phyloP scores from a whole-genome alignment of 805 yeast genomes.

The Candida alai region DNA sequence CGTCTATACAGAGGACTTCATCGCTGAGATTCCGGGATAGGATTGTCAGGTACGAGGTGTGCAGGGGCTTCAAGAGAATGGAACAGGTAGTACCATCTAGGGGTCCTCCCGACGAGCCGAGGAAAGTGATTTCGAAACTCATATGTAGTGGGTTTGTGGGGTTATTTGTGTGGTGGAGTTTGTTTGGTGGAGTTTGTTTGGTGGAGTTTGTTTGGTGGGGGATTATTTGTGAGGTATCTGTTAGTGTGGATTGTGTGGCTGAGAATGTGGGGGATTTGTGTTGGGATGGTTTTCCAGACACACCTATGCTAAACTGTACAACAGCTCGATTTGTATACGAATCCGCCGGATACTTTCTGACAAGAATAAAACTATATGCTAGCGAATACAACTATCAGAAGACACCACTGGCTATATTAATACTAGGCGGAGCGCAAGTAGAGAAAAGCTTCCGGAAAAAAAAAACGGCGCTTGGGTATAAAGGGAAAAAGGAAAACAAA shows the following conservation, averaged over 20 bases:
- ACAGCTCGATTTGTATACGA: too few species aligned
- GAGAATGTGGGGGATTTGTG: too few species aligned
- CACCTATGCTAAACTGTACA: too few species aligned
- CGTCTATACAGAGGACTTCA: conserved; percentile 63
- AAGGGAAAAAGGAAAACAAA: conserved; percentile 2
- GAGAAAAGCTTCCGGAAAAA: not conserved
- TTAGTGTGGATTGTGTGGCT: not conserved
- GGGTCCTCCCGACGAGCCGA: conserved; percentile 89
- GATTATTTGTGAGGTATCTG: not conserved
- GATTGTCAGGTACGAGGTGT: conserved; percentile 38
- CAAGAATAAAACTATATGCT: not conserved
- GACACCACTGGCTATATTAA: not conserved
- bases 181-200: not conserved
- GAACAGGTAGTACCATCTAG: conserved; percentile 67
- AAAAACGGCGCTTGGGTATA: conserved; percentile 1
- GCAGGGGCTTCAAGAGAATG: conserved; percentile 57
- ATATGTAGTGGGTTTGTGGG: conserved; percentile 11
- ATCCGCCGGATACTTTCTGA: not conserved
- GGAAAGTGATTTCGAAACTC: conserved; percentile 57
- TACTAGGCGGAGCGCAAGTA: not conserved
- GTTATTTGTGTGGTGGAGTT: not conserved
- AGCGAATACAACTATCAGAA: not conserved
- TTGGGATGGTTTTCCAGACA: too few species aligned
- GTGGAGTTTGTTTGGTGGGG: not conserved
- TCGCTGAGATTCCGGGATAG: conserved; percentile 20